Evolutionary conservation across 257 asterid species (phyloP).

Genomic region (Lavandula angustifolia): DNA sequence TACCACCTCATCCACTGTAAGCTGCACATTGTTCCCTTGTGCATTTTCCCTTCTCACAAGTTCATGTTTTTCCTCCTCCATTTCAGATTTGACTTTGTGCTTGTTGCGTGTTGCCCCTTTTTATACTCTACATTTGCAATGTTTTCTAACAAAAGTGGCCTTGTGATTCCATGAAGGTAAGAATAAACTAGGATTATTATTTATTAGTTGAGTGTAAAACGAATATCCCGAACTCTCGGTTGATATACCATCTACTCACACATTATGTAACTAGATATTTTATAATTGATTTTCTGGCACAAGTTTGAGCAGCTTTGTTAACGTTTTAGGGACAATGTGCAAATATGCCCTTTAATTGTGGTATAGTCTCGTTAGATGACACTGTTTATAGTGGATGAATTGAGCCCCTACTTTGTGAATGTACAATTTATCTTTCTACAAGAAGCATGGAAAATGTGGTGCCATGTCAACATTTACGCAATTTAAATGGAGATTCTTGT

Average conservation of each 20-base stretch:
- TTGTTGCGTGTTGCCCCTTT: no score
- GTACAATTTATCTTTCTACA: no score
- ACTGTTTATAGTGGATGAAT: no score
- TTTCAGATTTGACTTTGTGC: conserved; percentile 14
- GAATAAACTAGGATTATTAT: conserved; percentile 18
- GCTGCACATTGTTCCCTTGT: conserved; percentile 36
- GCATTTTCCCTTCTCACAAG: conserved; percentile 29
- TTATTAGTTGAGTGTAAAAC: conserved; percentile 24
- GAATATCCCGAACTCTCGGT: conserved; percentile 6
- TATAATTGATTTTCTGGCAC: conserved; percentile 25
- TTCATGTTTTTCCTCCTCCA: conserved; percentile 46
- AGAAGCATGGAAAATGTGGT: no score
- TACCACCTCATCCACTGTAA: conserved; percentile 60
- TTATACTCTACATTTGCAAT: no score
- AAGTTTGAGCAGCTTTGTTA: no score
- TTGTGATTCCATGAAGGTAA: conserved; percentile 33
- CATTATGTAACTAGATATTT: conserved; percentile 12
- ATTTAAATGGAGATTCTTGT: background rate
- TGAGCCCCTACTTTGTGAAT: no score
- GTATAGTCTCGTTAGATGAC: no score
- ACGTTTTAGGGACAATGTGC: background rate
- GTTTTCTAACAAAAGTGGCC: conserved; percentile 30
- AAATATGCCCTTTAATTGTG: no score
- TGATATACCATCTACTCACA: conserved; percentile 15
- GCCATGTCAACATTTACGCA: conserved; percentile 1